Base-by-base conservation (phyloP, 2,329 filamentous ascomycete species). In the Cercospora berteroae region DNA sequence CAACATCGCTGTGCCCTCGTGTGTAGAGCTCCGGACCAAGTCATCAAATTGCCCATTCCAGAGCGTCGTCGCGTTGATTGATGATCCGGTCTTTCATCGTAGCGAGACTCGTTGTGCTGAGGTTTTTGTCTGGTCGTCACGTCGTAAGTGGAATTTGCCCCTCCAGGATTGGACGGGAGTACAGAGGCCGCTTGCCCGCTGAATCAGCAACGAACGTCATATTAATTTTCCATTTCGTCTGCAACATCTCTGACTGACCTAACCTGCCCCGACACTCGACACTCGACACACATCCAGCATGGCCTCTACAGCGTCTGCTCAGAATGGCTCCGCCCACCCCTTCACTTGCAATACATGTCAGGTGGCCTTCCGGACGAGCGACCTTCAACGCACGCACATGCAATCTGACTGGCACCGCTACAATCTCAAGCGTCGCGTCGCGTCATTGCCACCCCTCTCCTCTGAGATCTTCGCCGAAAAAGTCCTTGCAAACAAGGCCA, bases 291-390 rank as follows among this genome's bases (percentile, higher is more conserved):
- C 74, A 69, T 67, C 72, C 52, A 69, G 69, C 23, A 65, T 72
- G 68, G 60, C 69, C 16, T 67, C 63, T 16, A 44, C 69, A 20
- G 52, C 71, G 4, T 60, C 68, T n/a, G 61, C 59, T 20, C 63
- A 70, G 44, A 70, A 62, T 48, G 69, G 56, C 48, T 73, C 74
- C n/a, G 69, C 89, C 27, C 93, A 97, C 78, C 94, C 95, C 1
- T 99, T 94, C 82, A 98, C 94, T 65, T 99, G 95, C 88, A 99
- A 98, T 81, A 95, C 94, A 67, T 99, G 95, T 78, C 93, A 97
- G 79, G 94, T 99, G 74, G 95, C 94, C 62, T 99, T 98, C 82
- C 90, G 94, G 72, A 93, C 92, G 77, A 93, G 92, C 79, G 94
- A 98, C 78, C 86, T 96, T 65, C 95, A 99, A 82, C 90, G 95